Evolutionary conservation across 352 stramenopile species (phyloP).

Genomic region (Pythium oligandrum): DNA sequence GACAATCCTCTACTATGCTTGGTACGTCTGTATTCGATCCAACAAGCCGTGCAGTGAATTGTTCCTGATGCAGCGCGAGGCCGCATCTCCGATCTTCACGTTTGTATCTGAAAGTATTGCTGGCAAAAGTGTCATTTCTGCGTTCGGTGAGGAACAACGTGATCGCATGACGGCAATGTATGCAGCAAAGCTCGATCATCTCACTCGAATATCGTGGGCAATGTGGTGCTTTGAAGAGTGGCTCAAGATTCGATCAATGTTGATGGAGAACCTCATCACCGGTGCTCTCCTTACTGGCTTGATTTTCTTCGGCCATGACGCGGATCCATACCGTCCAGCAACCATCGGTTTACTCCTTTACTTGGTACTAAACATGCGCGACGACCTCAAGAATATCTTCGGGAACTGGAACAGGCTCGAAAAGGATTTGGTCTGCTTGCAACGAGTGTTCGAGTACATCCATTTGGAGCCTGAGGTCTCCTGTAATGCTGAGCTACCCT

Average conservation of each 20-base stretch:
- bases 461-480: slow-evolving; percentile 18
- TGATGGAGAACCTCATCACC: slow-evolving; percentile 29
- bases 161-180: slow-evolving; percentile 9
- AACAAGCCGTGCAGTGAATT: slow-evolving; percentile 29
- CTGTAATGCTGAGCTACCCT: slow-evolving; percentile 17
- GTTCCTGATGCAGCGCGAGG: slow-evolving; percentile 30
- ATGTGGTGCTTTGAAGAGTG: slow-evolving; percentile 33
- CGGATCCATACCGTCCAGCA: slow-evolving; percentile 11
- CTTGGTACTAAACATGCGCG: slow-evolving; percentile 17
- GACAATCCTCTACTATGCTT: slow-evolving; percentile 18
- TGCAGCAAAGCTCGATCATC: slow-evolving; percentile 11
- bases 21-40: slow-evolving; percentile 22
- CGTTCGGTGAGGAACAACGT: slow-evolving; percentile 18
- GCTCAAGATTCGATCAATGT: slow-evolving; percentile 24
- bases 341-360: slow-evolving; percentile 22
- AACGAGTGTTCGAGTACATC: slow-evolving; percentile 25
- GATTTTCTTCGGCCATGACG: slow-evolving; percentile 21
- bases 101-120: slow-evolving; percentile 18
- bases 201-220: slow-evolving; percentile 17
- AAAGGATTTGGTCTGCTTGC: slow-evolving; percentile 20
- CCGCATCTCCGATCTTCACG: slow-evolving; percentile 24
- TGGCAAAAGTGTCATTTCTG: slow-evolving; percentile 15
- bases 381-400: slow-evolving; percentile 19
- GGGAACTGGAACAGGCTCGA: slow-evolving; percentile 21
- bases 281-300: slow-evolving; percentile 14